Conservation (phyloP, 352 stramenopile genomes). For the Pythium monospermum region DNA sequence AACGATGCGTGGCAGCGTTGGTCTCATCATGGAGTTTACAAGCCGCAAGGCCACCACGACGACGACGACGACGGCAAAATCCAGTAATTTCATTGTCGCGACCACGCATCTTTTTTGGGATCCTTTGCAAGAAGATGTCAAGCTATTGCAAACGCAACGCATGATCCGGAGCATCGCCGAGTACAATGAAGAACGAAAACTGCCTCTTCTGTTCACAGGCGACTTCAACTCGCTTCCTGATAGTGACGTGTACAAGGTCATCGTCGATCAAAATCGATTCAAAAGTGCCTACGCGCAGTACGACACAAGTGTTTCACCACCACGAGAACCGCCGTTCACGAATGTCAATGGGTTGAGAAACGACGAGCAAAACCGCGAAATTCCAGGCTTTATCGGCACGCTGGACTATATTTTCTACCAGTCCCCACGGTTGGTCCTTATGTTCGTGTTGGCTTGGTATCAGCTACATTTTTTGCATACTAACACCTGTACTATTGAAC, state of each 20-base stretch:
- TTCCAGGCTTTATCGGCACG: constrained; percentile 65
- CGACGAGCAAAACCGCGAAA: constrained; percentile 27
- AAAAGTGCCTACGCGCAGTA: constrained; percentile 62
- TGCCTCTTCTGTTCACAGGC: constrained; percentile 53
- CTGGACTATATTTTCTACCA: constrained; percentile 85
- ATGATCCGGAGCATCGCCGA: constrained; percentile 39
- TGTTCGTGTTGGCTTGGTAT: not conserved
- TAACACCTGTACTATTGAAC: no score
- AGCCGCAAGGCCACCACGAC: constrained; percentile 21
- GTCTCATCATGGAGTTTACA: constrained; percentile 47
- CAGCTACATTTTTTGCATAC: no score
- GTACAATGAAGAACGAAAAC: constrained; percentile 25
- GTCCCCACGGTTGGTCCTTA: constrained; percentile 29
- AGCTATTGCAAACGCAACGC: constrained; percentile 62
- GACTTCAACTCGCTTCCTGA: constrained; percentile 83
- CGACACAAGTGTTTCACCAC: not conserved
- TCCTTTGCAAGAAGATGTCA: constrained; percentile 76
- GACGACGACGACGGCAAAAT: no score
- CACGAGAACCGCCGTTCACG: constrained; percentile 60
- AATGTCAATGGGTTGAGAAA: constrained; percentile 60
- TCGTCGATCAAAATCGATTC: constrained; percentile 37
- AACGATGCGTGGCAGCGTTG: constrained; percentile 49
- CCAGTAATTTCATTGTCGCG: constrained; percentile 61
- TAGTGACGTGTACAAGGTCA: constrained; percentile 64
- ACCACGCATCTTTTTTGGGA: constrained; percentile 88